A percentile compares a stretch with the other conserved stretches of the same genome.
Conservation (phyloP, 768 basidiomycete species). For the Boletales sp. region DNA sequence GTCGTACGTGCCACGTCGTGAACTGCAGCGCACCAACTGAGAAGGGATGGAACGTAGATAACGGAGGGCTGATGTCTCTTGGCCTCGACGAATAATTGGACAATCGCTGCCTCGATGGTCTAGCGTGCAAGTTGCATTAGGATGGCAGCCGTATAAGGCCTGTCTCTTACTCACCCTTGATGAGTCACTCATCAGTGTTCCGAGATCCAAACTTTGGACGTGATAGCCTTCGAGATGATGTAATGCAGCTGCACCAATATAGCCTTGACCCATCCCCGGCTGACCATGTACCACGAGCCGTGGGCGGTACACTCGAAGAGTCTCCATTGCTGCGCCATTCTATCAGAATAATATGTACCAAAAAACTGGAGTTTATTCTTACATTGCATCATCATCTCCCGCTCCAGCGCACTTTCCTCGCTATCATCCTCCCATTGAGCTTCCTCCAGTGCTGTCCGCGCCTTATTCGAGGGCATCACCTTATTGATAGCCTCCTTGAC, state of each 20-base stretch:
- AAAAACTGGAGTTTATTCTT: conserved; percentile 22
- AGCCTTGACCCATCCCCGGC: conserved; percentile 86
- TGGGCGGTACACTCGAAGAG: conserved; percentile 85
- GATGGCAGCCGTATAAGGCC: too few species aligned
- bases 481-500: conserved; percentile 70
- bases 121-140: conserved; percentile 24
- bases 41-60: conserved; percentile 88
- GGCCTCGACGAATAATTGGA: conserved; percentile 94
- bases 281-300: conserved; percentile 80
- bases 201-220: conserved; percentile 90
- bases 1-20: conserved; percentile 82
- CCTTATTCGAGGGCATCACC: conserved; percentile 79
- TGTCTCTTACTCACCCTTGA: conserved; percentile 59
- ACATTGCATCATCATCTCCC: conserved; percentile 89
- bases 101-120: conserved; percentile 89
- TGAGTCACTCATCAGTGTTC: conserved; percentile 83
- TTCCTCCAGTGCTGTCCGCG: conserved; percentile 84
- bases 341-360: not conserved
- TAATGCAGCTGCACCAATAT: conserved; percentile 84
- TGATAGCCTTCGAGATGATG: conserved; percentile 97
- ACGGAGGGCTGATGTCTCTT: conserved; percentile 96
- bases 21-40: conserved; percentile 82
- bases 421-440: conserved; percentile 87
- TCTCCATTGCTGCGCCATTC: conserved; percentile 73
- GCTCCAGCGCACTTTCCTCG: conserved; percentile 80